Evolutionary conservation across 179 eudicot genomes (phyloP).

Genomic region (Gypsophila paniculata): DNA sequence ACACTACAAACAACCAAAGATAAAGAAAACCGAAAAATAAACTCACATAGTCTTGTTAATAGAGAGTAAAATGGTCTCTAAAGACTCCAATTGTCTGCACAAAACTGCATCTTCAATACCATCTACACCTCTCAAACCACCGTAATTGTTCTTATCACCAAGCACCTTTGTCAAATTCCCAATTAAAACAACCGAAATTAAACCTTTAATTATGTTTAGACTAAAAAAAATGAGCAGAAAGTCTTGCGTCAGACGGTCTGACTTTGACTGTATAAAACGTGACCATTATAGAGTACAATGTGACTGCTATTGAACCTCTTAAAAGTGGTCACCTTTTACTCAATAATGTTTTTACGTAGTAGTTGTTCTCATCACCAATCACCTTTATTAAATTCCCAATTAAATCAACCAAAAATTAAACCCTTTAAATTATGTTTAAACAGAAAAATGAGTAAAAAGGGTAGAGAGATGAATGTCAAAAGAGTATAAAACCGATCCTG

Average conservation of each 20-base stretch:
- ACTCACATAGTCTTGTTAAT: constrained; percentile 53
- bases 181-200: not conserved
- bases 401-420: not conserved
- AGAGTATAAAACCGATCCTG: too few species aligned
- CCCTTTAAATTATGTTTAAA: not conserved
- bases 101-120: constrained; percentile 52
- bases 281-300: too few species aligned
- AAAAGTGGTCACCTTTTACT: too few species aligned
- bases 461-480: not conserved
- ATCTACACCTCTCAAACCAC: constrained; percentile 53
- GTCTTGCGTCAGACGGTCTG: too few species aligned
- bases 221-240: not conserved
- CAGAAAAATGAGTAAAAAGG: too few species aligned
- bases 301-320: too few species aligned
- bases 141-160: constrained; percentile 55
- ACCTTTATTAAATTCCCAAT: constrained; percentile 32
- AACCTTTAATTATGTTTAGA: not conserved
- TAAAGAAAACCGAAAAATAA: not conserved
- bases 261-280: too few species aligned
- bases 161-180: constrained; percentile 37
- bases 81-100: constrained; percentile 69
- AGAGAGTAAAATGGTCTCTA: constrained; percentile 50
- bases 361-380: constrained; percentile 52
- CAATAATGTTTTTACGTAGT: constrained; percentile 29
- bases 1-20: not conserved